Evolutionary conservation across 208 protist species (phyloP), one percentile per base, ranked within the genome.

Genomic region (Wallacemonas rigidus): DNA sequence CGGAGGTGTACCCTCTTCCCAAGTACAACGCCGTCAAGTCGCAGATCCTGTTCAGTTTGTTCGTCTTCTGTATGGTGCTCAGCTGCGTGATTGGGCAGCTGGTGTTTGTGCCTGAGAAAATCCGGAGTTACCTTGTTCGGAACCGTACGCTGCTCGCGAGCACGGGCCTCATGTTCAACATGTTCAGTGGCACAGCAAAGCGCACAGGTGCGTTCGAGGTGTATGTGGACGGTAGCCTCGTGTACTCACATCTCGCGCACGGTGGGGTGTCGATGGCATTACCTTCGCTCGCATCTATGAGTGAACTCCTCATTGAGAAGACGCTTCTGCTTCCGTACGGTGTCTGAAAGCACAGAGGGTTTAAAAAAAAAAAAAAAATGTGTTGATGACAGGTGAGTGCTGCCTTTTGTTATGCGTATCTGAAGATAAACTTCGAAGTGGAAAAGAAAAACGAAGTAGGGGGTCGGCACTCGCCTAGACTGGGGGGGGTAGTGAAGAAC

Each of bases 191-290:
- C 44, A 62, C 74, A 4, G 17, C 83, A 12, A 35, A 65, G 40
- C 84, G 86, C 67, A 86, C 76, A 9, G 85, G 79, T 3, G 85
- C 88, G 9, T 94, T 90, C 75, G 89, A 94, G 65, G 80, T 94
- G 14, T 90, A 84, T 71, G 62, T 94, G 7, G 79, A 92, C 39
- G 79, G 58, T 39, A 51, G 69, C 8, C 74, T 82, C 4, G 76
- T 92, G 51, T 88, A 82, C 69, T 90, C 84, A 5, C 75, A 77
- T 26, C 17, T 90, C 41, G 64, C 81, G 54, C 44, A 39, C 0
- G 67, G 70, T 8, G 38, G 38, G 5, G 47, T 12, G 4, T 14
- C 6, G 5, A 15, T 38, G 4, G 12, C 56, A 6, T 14, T 69
- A 5, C 63, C 63, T 4, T 8, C 43, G 9, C 5, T 41, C 3